Evolutionary conservation across 2,329 filamentous ascomycete species (phyloP), one percentile per base, ranked within the genome.

Genomic region (Aspergillus caelatus): DNA sequence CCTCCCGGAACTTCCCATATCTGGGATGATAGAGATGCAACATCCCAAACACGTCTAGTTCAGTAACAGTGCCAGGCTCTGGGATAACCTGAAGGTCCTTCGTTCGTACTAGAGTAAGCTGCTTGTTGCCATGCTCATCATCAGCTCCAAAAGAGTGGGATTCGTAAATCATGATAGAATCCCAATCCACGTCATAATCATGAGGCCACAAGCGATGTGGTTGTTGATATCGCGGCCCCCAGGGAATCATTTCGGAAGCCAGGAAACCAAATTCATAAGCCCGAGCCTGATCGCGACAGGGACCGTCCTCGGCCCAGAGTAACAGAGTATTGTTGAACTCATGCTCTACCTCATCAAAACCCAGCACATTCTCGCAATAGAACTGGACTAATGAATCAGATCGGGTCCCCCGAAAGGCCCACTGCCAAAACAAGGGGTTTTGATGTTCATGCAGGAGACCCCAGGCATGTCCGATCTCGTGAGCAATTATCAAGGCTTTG

Each of bases 381-480:
- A 66, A 62, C 4, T 4, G 6, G 19, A 65, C 55, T 0, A 60
- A 9, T 23, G 32, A 36, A 41, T 41, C 10, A 6, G 30, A 10
- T 55, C 19, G n/a, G 30, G 39, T 8, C n/a, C 2, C 16, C 3
- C 23, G n/a, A 3, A 41, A 7, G 3, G 11, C 5, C 3, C 4
- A 39, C 8, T 14, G 26, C 63, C 61, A 67, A 4, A 62, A 43
- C 14, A 12, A n/a, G 9, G 54, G 58, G 6, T 58, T 39, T 30
- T 67, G 65, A 30, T 64, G 61, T 30, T 67, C 58, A 41, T 67
- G 65, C 0, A n/a, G 4, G 3, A 67, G 34, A 11, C 65, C 65
- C 28, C 58, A 65, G 8, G 28, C 32, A 52, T 67, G 65, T 12
- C 63, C 65, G 39, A 67, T 23, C 32, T 63, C 61, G 26, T 67